Base-by-base conservation (phyloP, 805 yeast species). In the Candida hispaniensis region DNA sequence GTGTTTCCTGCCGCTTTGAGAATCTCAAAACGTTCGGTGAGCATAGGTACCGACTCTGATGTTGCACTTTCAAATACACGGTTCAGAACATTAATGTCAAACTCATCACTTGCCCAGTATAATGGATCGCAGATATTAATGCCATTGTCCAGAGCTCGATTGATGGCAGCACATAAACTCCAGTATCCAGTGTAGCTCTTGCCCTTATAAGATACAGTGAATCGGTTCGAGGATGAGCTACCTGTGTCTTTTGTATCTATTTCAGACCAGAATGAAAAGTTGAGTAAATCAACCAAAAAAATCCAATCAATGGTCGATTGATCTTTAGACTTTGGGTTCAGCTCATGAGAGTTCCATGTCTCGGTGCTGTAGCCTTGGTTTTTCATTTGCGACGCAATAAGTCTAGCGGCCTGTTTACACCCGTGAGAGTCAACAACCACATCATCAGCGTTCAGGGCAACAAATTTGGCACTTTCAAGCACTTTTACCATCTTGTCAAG, bases 181-280 rank as follows among this genome's bases (percentile, higher is more conserved):
- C 67, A 61, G 46, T 63, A 63, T 7, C 67, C 67, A 1, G 68
- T 63, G 47, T 59, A 63, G 16, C 15, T 22, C 12, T 41, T 22
- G 12, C 52, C 59, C 3, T 53, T 39, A 43, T 53, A 63, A 8
- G 40, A 39, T 7, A 63, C 60, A 5, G 61, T 41, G 41, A 41
- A 63, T 12, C 64, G 40, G 22, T 47, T 43, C 4, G 54, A 33
- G n/a, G 44, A 45, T 2, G 54, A 36, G 9, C 16, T 18, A 1
- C 61, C 61, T 7, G 54, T 41, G 36, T 58, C 60, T 6, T 34
- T 30, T 7, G 27, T 33, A 30, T 58, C 60, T 3, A 41, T 43
- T 22, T 59, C 61, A 12, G 63, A 55, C 67, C 67, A 63, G 44
- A 63, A 63, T 21, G 63, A 55, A 47, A 63, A 63, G 36, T 63